Evolutionary conservation across 1,139 yeast species (phyloP).

Genomic region (Kurtzmaniella quercitrusa): DNA sequence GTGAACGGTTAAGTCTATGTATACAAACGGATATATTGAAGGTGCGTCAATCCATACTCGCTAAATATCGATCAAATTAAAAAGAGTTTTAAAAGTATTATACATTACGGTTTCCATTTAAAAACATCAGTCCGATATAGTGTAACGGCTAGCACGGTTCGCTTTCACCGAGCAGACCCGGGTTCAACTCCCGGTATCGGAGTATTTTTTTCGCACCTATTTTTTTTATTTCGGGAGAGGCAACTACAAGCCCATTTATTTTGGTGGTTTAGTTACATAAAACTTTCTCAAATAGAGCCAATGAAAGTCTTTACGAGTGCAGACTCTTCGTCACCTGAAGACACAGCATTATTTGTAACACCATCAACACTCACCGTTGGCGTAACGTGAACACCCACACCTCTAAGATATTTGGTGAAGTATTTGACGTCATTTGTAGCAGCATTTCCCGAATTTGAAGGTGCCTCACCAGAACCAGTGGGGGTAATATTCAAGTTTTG

Average conservation of each 20-base stretch:
- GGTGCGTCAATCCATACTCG: too few relatives aligned
- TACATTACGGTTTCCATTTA: too few relatives aligned
- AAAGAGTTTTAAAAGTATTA: too few relatives aligned
- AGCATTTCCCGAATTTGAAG: constrained; percentile 55
- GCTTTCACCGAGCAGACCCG: constrained; percentile 82
- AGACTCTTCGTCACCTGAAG: constrained; percentile 35
- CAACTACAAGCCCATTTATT: background rate
- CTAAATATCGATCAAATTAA: too few relatives aligned
- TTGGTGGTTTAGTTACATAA: background rate
- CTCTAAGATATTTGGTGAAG: constrained; percentile 69
- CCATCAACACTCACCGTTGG: constrained; percentile 83
- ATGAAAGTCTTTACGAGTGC: constrained; percentile 29
- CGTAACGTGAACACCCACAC: constrained; percentile 76
- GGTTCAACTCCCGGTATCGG: constrained; percentile 85
- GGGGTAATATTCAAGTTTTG: constrained; percentile 25
- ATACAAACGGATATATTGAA: too few relatives aligned
- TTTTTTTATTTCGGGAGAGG: background rate
- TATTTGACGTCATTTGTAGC: constrained; percentile 64
- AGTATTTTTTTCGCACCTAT: constrained; percentile 27
- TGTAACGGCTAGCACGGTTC: constrained; percentile 83
- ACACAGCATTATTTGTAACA: constrained; percentile 36
- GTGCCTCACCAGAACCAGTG: constrained; percentile 19
- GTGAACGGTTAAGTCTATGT: too few relatives aligned
- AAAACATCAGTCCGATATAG: constrained; percentile 51
- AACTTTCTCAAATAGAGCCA: constrained; percentile 8